phyloP scores from a whole-genome alignment of 2,329 filamentous ascomycete species.

The Neospermospora avenae region DNA sequence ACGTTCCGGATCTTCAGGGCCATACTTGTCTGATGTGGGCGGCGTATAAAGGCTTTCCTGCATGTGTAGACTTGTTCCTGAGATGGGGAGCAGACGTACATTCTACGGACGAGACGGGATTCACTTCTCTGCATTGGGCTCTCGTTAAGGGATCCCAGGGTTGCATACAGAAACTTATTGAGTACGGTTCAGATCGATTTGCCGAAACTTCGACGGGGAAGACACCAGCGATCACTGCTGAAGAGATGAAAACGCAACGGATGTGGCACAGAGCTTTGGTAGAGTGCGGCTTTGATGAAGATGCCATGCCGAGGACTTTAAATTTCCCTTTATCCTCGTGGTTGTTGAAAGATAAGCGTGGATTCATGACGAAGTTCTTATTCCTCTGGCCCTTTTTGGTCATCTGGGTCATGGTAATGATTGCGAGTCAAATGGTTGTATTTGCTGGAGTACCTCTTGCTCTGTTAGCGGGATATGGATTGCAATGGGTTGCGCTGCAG shows the following conservation, averaged over 20 bases:
- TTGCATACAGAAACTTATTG: constrained; percentile 89
- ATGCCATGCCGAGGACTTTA: constrained; percentile 67
- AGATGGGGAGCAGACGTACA: constrained; percentile 95
- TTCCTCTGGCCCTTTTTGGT: constrained; percentile 86
- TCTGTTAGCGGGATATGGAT: constrained; percentile 59
- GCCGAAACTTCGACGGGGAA: constrained; percentile 87
- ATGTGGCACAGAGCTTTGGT: constrained; percentile 81
- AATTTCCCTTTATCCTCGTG: constrained; percentile 71
- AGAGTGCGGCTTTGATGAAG: constrained; percentile 79
- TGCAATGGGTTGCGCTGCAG: constrained; percentile 77
- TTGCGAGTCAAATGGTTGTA: constrained; percentile 71
- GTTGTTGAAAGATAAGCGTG: constrained; percentile 72
- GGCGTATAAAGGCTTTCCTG: constrained; percentile 93
- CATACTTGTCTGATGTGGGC: constrained; percentile 99
- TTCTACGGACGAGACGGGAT: constrained; percentile 84
- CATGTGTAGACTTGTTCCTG: constrained; percentile 87
- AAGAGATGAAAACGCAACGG: constrained; percentile 81
- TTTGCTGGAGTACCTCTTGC: constrained; percentile 74
- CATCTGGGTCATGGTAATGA: constrained; percentile 66
- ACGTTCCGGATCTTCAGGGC: constrained; percentile 82
- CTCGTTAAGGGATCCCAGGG: constrained; percentile 87
- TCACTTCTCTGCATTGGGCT: constrained; percentile 94
- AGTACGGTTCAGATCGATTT: constrained; percentile 93
- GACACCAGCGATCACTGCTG: constrained; percentile 79
- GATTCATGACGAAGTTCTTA: constrained; percentile 79